Evolutionary conservation across 768 basidiomycete species (phyloP).

Genomic region (Termitomyces sp.): DNA sequence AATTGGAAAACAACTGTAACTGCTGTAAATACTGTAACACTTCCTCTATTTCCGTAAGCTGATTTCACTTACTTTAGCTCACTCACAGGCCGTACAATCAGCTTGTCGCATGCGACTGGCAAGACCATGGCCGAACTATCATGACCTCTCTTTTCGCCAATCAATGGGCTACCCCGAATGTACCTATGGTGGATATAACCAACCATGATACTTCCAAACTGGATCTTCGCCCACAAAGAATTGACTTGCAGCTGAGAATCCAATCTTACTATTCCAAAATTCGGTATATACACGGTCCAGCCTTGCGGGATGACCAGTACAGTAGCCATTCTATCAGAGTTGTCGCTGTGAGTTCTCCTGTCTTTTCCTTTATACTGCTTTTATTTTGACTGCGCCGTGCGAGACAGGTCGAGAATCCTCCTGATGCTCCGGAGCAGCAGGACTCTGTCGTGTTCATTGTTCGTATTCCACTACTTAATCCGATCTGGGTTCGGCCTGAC

Average conservation of each 20-base stretch:
- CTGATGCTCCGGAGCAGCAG: not conserved
- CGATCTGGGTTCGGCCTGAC: not conserved
- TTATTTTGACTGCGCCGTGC: not conserved
- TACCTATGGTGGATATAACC: conserved; percentile 1
- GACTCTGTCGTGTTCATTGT: no score
- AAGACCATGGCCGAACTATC: not conserved
- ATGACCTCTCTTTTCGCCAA: not conserved
- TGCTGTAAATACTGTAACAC: not conserved
- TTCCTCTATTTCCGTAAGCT: not conserved
- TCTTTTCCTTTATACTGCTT: not conserved
- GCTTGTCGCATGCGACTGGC: conserved; percentile 10
- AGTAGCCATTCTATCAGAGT: not conserved
- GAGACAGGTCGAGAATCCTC: not conserved
- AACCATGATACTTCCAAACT: not conserved
- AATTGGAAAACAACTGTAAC: not conserved
- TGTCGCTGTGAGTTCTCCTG: not conserved
- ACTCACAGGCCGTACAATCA: conserved; percentile 15
- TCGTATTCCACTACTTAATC: no score
- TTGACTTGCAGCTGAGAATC: not conserved
- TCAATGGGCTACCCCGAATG: not conserved
- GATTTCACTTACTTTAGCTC: not conserved
- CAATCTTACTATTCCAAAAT: not conserved
- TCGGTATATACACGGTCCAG: no score
- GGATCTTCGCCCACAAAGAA: not conserved
- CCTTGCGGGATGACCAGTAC: not conserved